Evolutionary conservation across 352 stramenopile genomes (phyloP).

Genomic region (Globisporangium okanoganense): DNA sequence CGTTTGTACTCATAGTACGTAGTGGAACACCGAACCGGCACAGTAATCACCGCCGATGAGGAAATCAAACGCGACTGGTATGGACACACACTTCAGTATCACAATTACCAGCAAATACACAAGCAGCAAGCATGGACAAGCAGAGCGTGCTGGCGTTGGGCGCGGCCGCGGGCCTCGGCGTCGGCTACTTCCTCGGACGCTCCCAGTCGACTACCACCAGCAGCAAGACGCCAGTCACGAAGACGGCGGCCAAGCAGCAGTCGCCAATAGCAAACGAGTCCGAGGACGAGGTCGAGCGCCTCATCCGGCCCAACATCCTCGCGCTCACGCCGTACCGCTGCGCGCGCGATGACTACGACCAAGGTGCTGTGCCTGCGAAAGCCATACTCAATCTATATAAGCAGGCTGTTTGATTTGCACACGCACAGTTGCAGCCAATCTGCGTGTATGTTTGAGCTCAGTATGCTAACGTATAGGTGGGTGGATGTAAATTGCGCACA

Average conservation of each 20-base stretch:
- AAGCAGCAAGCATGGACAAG: constrained; percentile 48
- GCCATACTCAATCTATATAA: too few relatives aligned
- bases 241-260: not conserved
- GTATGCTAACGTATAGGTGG: not conserved
- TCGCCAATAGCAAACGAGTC: constrained; percentile 1
- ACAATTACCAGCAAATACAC: constrained; percentile 5
- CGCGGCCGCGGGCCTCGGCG: constrained; percentile 55
- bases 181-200: constrained; percentile 66
- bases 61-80: not conserved
- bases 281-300: constrained; percentile 67
- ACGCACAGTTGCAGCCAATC: not conserved
- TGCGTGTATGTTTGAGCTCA: not conserved
- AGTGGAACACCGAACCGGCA: too few relatives aligned
- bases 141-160: constrained; percentile 55
- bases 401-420: too few relatives aligned
- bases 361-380: constrained; percentile 36
- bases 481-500: constrained; percentile 10
- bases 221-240: not conserved
- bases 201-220: constrained; percentile 22
- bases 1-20: too few relatives aligned
- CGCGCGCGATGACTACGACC: constrained; percentile 94
- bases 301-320: constrained; percentile 97
- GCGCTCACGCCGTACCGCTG: constrained; percentile 96
- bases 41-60: not conserved
- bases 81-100: not conserved